Base-by-base conservation (phyloP, 1,139 yeast species). In the Candida sanyaensis region DNA sequence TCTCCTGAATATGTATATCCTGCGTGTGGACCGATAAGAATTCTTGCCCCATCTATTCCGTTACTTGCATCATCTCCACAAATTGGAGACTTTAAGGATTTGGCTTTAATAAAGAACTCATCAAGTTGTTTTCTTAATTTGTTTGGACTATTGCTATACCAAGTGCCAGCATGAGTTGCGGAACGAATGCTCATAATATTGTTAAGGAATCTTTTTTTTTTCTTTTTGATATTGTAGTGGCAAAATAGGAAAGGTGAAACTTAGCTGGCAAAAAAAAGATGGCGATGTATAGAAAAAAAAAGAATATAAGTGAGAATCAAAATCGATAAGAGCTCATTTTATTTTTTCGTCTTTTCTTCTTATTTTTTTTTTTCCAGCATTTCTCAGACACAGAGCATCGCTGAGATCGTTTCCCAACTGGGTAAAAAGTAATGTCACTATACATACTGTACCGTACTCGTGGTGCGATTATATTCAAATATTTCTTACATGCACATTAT, bases 151-250 rank as follows among this genome's bases (percentile, higher is more conserved):
- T 73, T 74, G 6, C 81, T 62, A 64, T 93, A 93, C 99, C 99
- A 93, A 2, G 88, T 68, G 1, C 97, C 97, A 2, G 97, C 86
- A 62, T 91, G 97, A 2, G 96, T 77, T 1, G 96, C 96, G 5
- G 78, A 74, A 46, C 92, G 74, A 34, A 68, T 58, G 45, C 31
- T 42, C 50, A 45, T 41, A 24, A 24, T 23, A 6, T 32, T 32
- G 21, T 32, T 32, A 32, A 17, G 21, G 21, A 17, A 17, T 17
- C 21, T 17, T 12, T 21, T 8, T 26, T n/a, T n/a, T n/a, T n/a
- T n/a, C n/a, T n/a, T n/a, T n/a, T 26, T 26, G 4, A 8, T 26
- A 26, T 26, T 26, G 4, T 26, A 32, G 36, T 12, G 36, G 23
- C 36, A 10, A 37, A 13, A 33, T 11, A 30, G 17, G 13, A n/a